Evolutionary conservation across 129 eudicot species (phyloP).

Genomic region (Artemisia argyi): DNA sequence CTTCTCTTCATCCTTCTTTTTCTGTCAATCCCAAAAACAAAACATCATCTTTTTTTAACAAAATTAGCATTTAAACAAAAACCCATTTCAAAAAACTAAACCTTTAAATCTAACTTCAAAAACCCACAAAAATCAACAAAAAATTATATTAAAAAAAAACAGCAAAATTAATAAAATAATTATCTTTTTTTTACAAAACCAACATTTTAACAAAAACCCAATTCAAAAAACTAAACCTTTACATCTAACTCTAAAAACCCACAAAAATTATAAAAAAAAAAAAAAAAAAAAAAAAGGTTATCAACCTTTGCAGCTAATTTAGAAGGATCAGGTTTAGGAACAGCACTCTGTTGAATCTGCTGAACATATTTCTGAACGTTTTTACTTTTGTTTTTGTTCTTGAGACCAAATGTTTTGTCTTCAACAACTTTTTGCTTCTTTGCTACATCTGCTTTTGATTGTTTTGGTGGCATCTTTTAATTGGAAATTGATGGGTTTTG

Average conservation of each 20-base stretch:
- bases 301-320: conserved; percentile 69
- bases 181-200: background rate
- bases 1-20: conserved; percentile 90
- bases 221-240: background rate
- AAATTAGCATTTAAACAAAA: background rate
- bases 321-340: conserved; percentile 71
- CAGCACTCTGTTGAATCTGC: conserved; percentile 51
- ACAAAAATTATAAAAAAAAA: background rate
- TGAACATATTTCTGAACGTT: conserved; percentile 91
- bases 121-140: background rate
- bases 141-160: no score
- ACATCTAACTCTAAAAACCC: background rate
- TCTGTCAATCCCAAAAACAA: conserved; percentile 32
- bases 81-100: no score
- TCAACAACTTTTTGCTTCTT: conserved; percentile 86
- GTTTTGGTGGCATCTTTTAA: conserved; percentile 71
- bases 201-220: background rate
- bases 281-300: no score
- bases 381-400: conserved; percentile 86
- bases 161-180: background rate
- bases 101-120: no score
- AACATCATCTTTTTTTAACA: no score
- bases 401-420: conserved; percentile 91
- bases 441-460: conserved; percentile 74
- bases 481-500: background rate